phyloP scores from a whole-genome alignment of 1,284 basidiomycete species.

The Ceratorhiza oryzae-sativae region DNA sequence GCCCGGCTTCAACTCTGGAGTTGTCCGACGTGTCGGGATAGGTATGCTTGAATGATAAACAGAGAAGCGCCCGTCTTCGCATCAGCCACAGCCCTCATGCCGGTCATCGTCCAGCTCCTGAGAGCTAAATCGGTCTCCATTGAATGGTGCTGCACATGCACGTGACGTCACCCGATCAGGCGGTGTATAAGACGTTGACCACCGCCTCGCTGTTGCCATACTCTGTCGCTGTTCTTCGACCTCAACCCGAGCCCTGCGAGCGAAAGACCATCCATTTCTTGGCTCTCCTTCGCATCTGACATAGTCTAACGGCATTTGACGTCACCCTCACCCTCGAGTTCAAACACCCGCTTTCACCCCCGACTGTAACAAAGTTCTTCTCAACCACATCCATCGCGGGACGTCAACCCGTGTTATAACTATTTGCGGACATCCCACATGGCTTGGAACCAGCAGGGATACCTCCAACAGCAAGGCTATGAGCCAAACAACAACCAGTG shows the following conservation, averaged over 20 bases:
- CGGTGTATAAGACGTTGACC: neutral
- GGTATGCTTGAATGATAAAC: too few species aligned
- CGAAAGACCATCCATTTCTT: too few species aligned
- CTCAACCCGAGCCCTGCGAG: too few species aligned
- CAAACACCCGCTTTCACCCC: neutral
- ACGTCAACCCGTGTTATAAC: neutral
- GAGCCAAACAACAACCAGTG: constrained; percentile 34
- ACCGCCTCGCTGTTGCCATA: neutral
- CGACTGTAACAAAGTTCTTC: neutral
- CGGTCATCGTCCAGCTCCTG: too few species aligned
- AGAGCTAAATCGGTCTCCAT: too few species aligned
- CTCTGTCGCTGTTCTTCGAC: too few species aligned
- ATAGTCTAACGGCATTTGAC: constrained; percentile 30
- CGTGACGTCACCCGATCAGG: neutral
- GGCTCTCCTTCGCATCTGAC: neutral
- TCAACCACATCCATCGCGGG: neutral
- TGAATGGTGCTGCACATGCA: neutral
- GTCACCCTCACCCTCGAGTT: constrained; percentile 7
- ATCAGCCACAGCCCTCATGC: too few species aligned
- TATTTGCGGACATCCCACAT: neutral
- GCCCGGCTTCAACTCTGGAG: too few species aligned
- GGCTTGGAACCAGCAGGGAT: constrained; percentile 36
- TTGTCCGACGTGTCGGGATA: too few species aligned
- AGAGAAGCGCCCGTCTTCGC: too few species aligned
- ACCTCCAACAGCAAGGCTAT: constrained; percentile 27